These are phyloP conservation scores for Thraustotheca clavata DNA, from an alignment of 352 stramenopile species.

Conservation along the genomic window DNA sequence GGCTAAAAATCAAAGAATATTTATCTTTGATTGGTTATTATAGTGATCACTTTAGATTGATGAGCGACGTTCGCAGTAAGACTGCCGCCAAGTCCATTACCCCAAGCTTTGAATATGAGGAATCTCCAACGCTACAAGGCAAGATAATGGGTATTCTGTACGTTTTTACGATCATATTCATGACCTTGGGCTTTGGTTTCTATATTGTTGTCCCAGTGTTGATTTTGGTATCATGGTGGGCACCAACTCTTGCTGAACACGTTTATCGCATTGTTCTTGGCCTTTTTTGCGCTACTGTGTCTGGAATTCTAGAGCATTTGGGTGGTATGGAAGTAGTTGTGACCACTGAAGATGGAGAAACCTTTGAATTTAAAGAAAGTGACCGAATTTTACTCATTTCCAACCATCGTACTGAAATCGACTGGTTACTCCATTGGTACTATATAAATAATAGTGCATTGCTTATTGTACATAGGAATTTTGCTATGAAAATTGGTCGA, in stretches of 20 bases:
- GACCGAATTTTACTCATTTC: slow-evolving; percentile 57
- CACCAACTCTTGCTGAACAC: slow-evolving; percentile 26
- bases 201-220: slow-evolving; percentile 47
- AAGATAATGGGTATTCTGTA: slow-evolving; percentile 41
- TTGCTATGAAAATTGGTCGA: slow-evolving; percentile 47
- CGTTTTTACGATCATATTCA: slow-evolving; percentile 38
- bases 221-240: slow-evolving; percentile 30
- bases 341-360: slow-evolving; percentile 34
- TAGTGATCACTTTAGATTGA: no score
- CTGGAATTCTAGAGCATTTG: slow-evolving; percentile 45
- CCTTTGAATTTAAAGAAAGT: slow-evolving; percentile 30
- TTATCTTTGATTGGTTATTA: no score
- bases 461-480: slow-evolving; percentile 24
- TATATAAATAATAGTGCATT: slow-evolving; percentile 5
- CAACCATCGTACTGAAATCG: slow-evolving; percentile 74
- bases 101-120: slow-evolving; percentile 44
- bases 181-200: slow-evolving; percentile 54
- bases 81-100: slow-evolving; percentile 27
- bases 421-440: slow-evolving; percentile 78
- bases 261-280: slow-evolving; percentile 35
- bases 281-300: slow-evolving; percentile 52
- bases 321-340: slow-evolving; percentile 51
- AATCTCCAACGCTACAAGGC: slow-evolving; percentile 26
- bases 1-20: no score
- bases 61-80: no score